Conservation (phyloP, 1,284 basidiomycete species). For the Cryptococcus floricola region DNA sequence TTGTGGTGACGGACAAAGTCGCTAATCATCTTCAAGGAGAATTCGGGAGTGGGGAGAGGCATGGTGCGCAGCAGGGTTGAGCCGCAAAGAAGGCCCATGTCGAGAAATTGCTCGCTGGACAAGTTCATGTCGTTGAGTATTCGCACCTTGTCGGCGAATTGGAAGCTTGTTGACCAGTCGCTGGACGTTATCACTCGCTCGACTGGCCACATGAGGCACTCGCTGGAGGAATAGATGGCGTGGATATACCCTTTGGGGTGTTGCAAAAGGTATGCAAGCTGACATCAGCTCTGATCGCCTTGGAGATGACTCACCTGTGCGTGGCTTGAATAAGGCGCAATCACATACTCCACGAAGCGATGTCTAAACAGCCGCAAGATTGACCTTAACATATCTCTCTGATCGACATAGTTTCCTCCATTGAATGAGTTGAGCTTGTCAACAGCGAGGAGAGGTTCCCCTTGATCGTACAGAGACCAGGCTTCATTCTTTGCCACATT, state of each 20-base stretch:
- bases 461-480: conserved; percentile 85
- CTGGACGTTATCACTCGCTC: conserved; percentile 88
- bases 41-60: conserved; percentile 69
- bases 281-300: conserved; percentile 9
- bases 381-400: conserved; percentile 88
- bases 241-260: conserved; percentile 94
- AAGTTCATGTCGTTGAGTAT: conserved; percentile 73
- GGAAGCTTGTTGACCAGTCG: conserved; percentile 75
- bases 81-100: conserved; percentile 86
- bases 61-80: conserved; percentile 83
- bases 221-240: conserved; percentile 85
- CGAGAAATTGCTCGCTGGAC: conserved; percentile 88
- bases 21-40: conserved; percentile 73
- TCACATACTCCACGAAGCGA: conserved; percentile 90
- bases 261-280: conserved; percentile 90
- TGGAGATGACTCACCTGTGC: conserved; percentile 67
- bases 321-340: conserved; percentile 91
- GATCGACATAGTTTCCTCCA: conserved; percentile 55
- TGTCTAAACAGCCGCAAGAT: conserved; percentile 90
- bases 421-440: conserved; percentile 72
- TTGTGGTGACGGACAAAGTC: conserved; percentile 89
- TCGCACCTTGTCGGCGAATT: conserved; percentile 74
- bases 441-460: conserved; percentile 79
- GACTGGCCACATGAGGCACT: conserved; percentile 83
- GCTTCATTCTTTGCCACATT: conserved; percentile 58